These are phyloP conservation scores for Panaeolus cyanescens DNA, from an alignment of 768 basidiomycete genomes.

Conservation along the genomic window DNA sequence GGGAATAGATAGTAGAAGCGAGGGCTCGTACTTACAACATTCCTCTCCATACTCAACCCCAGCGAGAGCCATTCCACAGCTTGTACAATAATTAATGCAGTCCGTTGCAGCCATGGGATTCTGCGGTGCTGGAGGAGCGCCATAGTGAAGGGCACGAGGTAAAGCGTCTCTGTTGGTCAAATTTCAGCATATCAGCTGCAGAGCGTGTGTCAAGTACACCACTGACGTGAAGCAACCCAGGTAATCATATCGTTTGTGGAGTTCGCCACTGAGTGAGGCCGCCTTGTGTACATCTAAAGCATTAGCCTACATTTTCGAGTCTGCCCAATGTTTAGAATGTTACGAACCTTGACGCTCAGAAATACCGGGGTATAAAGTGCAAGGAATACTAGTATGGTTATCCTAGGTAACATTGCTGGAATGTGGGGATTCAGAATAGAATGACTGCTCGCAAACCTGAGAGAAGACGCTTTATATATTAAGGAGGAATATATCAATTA, in stretches of 20 bases:
- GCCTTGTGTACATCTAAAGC: neutral
- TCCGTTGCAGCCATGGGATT: neutral
- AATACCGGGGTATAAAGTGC: too few relatives aligned
- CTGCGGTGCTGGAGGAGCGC: neutral
- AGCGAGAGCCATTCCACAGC: neutral
- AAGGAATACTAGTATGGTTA: too few relatives aligned
- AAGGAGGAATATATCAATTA: too few relatives aligned
- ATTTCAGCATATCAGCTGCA: neutral
- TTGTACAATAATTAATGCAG: neutral
- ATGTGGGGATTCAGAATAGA: too few relatives aligned
- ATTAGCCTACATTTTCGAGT: too few relatives aligned
- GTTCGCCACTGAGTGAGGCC: neutral
- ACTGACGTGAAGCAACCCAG: neutral
- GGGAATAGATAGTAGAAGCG: neutral
- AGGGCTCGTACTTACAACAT: slow-evolving; percentile 23
- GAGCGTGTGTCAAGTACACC: neutral
- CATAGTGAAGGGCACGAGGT: neutral
- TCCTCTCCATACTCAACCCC: slow-evolving; percentile 42
- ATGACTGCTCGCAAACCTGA: too few relatives aligned
- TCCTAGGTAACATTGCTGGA: too few relatives aligned
- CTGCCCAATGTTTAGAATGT: too few relatives aligned
- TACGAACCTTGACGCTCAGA: too few relatives aligned
- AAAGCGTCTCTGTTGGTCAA: neutral
- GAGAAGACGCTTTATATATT: too few relatives aligned
- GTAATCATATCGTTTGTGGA: neutral